Base-by-base conservation (phyloP, 1,139 yeast species). In the Nakaseomyces glabratus region DNA sequence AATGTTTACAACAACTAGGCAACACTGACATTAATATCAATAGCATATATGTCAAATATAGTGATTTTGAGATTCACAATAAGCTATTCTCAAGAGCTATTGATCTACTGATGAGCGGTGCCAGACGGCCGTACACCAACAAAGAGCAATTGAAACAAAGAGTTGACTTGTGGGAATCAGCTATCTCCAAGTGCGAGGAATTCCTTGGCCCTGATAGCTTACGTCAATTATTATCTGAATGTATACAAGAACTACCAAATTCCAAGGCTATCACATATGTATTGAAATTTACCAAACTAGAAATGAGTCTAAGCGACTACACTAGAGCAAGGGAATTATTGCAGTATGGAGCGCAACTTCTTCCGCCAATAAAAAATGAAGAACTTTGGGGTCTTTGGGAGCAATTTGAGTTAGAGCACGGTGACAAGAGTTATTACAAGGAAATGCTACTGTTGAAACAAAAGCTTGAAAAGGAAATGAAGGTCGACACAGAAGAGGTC, bases 371-470 rank as follows among this genome's bases (percentile, higher is more conserved):
- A 4, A 46, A 54, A 6, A 57, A 57, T 42, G 31, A 46, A 38
- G 56, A 54, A 4, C 54, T 71, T 7, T 80, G 88, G 88, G 57
- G 58, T 1, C 57, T 60, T 28, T 86, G 95, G 94, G 80, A 77
- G 39, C 57, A 63, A 9, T 84, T 85, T 55, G 96, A 86, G 51
- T 55, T 82, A 24, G 65, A 70, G 13, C 49, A 72, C 52, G 96
- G 96, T 2, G 63, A 70, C 42, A 93, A 82, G 48, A 67, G 65
- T 2, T 72, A 82, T 0, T 85, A 72, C 56, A 85, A 81, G 47
- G 80, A 76, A 11, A 80, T 85, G 88, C 57, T 86, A 15, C 63
- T 79, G 32, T 63, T 68, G 46, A 82, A 77, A 52, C 65, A 88
- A 34, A 62, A 69, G 32, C 63, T 68, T n/a, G 63, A 58, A 25